Evolutionary conservation across 2,329 filamentous ascomycete genomes (phyloP).

Genomic region (Knoxdaviesia proteae): DNA sequence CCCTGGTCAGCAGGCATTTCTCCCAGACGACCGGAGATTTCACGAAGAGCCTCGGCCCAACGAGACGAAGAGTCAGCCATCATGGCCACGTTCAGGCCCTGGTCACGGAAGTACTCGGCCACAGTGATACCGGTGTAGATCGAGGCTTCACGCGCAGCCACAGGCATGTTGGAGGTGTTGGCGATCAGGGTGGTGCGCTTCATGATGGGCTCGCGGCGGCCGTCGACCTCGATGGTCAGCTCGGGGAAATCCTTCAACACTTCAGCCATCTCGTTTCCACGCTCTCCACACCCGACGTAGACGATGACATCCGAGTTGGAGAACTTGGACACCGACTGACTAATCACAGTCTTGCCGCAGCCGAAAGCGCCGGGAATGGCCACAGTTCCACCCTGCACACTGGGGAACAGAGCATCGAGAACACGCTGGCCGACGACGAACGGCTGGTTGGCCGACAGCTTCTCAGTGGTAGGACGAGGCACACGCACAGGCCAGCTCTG

Average conservation of each 20-base stretch:
- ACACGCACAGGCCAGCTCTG: conserved; percentile 96
- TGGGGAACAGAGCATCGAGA: conserved; percentile 85
- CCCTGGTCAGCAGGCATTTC: conserved; percentile 99
- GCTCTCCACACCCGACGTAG: conserved; percentile 81
- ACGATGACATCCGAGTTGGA: conserved; percentile 98
- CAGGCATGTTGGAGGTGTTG: conserved; percentile 99
- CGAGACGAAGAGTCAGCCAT: conserved; percentile 98
- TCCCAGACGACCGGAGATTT: conserved; percentile 93
- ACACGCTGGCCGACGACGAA: conserved; percentile 96
- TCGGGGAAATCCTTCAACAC: conserved; percentile 99
- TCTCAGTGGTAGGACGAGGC: conserved; percentile 78
- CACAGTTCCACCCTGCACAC: conserved; percentile 91
- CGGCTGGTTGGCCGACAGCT: conserved; percentile 69
- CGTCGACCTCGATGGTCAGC: conserved; percentile 83
- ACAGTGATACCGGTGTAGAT: conserved; percentile 96
- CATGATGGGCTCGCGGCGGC: conserved; percentile 97
- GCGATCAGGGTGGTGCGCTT: conserved; percentile 97
- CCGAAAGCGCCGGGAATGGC: conserved; percentile 97
- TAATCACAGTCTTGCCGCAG: conserved; percentile 98
- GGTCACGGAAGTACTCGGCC: conserved; percentile 91
- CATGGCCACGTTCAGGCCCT: conserved; percentile 96
- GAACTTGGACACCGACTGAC: conserved; percentile 96
- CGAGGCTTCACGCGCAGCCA: conserved; percentile 91
- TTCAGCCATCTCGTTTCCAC: conserved; percentile 98
- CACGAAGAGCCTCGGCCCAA: conserved; percentile 96